Evolutionary conservation across 305 asterid genomes (phyloP), one percentile per base, ranked within the genome.

Genomic region (Monarda citriodora): DNA sequence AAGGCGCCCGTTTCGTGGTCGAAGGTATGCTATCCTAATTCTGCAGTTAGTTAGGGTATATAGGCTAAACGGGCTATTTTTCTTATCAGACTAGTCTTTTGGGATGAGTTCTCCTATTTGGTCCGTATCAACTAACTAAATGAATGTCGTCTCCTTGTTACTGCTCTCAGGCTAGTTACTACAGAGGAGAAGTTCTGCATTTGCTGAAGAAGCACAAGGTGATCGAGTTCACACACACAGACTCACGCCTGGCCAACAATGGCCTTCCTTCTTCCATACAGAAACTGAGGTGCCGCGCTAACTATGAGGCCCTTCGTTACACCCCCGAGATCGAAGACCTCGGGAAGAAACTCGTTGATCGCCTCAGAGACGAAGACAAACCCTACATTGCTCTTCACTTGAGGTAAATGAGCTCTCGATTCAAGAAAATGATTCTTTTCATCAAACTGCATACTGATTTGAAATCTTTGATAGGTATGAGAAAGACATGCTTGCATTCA

Each of bases 1-100:
- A 90, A 84, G 72, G 96, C 96, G 0, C 99, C 96, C 0, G 77
- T 81, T 34, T 94, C 96, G 46, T 89, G 98, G 98, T 92, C 98
- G 2, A 85, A 93, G 94, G 96, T 85, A 52, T 23, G 73, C 13
- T 2, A 23, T 23, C 55, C 12, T 50, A 12, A 14, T 13, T 22
- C 20, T 51, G 56, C 56, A 34, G 6, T 54, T 49, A n/a, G 12
- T n/a, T n/a, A n/a, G n/a, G n/a, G n/a, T n/a, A n/a, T n/a, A n/a
- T n/a, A n/a, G n/a, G n/a, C n/a, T n/a, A n/a, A n/a, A n/a, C n/a
- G n/a, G n/a, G n/a, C n/a, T n/a, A n/a, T n/a, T n/a, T n/a, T n/a
- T n/a, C n/a, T n/a, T n/a, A n/a, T n/a, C n/a, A n/a, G n/a, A n/a
- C n/a, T n/a, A n/a, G n/a, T n/a, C n/a, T n/a, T n/a, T n/a, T n/a